phyloP scores from a whole-genome alignment of 225 moss, liverwort and hornwort species.

The Physcomitrellopsis africana region DNA sequence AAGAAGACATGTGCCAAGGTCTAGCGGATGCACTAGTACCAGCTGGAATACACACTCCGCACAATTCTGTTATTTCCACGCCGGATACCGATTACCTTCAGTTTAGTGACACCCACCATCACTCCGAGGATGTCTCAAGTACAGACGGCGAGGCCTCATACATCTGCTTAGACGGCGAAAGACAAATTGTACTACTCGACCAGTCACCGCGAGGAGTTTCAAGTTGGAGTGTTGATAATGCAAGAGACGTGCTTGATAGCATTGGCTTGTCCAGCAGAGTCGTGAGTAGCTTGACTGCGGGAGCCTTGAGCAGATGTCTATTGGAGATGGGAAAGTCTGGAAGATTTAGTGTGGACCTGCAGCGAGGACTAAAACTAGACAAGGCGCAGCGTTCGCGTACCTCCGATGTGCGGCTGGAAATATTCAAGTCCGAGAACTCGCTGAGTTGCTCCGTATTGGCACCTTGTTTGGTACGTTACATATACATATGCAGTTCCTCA shows the following conservation, averaged over 20 bases:
- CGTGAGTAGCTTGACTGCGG: conserved; percentile 39
- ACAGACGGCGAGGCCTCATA: conserved; percentile 41
- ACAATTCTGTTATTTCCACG: conserved; percentile 25
- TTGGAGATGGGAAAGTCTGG: conserved; percentile 45
- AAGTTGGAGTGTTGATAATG: conserved; percentile 38
- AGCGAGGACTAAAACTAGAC: conserved; percentile 46
- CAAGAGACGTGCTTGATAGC: conserved; percentile 33
- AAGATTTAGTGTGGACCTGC: conserved; percentile 62
- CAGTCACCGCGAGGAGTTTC: conserved; percentile 41
- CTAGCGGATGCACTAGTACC: conserved; percentile 19
- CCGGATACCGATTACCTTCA: conserved; percentile 35
- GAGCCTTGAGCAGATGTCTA: conserved; percentile 38
- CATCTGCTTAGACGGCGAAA: conserved; percentile 31
- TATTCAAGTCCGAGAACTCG: conserved; percentile 46
- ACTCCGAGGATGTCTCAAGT: conserved; percentile 43
- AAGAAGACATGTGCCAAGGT: conserved; percentile 32
- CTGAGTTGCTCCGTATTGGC: conserved; percentile 48
- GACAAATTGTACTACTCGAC: conserved; percentile 28
- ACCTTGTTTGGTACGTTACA: conserved; percentile 55
- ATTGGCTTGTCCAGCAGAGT: conserved; percentile 39
- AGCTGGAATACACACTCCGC: conserved; percentile 6
- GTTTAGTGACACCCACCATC: conserved; percentile 40
- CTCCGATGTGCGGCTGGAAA: conserved; percentile 37
- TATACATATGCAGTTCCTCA: background rate
- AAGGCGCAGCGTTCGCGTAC: conserved; percentile 38